Conservation (phyloP, 1,284 basidiomycete species). For the Ganoderma sinense region DNA sequence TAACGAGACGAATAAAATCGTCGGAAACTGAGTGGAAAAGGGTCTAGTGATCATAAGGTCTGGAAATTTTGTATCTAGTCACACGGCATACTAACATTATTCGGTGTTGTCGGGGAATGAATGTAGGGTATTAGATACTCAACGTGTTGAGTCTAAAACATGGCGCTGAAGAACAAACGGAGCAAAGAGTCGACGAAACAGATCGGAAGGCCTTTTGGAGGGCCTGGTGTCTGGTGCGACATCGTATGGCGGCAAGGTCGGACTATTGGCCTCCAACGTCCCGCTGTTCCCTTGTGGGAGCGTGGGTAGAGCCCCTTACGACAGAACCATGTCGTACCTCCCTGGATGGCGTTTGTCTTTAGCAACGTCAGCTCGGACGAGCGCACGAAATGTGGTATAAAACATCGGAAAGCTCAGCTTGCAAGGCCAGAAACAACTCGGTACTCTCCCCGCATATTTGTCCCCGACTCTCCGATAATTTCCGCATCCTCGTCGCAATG, state of each 20-base stretch:
- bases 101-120: not conserved
- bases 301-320: not conserved
- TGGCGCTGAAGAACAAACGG: not conserved
- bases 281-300: constrained; percentile 2
- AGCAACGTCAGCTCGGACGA: not conserved
- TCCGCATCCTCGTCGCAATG: not conserved
- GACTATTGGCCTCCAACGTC: not conserved
- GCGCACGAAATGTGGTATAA: constrained; percentile 12
- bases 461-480: not conserved
- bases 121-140: not conserved
- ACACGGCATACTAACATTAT: not conserved
- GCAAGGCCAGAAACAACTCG: not conserved
- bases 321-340: not conserved
- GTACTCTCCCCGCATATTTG: not conserved
- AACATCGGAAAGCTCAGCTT: not conserved
- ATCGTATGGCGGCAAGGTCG: constrained; percentile 8
- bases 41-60: not conserved
- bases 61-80: not conserved
- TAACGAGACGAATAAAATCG: not conserved
- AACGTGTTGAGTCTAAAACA: not conserved
- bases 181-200: not conserved
- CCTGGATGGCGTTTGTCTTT: constrained; percentile 2
- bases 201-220: not conserved
- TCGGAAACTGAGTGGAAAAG: not conserved
- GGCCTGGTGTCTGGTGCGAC: constrained; percentile 3